Base-by-base conservation (phyloP, 805 yeast species). In the Ogataea trehaloabstinens region DNA sequence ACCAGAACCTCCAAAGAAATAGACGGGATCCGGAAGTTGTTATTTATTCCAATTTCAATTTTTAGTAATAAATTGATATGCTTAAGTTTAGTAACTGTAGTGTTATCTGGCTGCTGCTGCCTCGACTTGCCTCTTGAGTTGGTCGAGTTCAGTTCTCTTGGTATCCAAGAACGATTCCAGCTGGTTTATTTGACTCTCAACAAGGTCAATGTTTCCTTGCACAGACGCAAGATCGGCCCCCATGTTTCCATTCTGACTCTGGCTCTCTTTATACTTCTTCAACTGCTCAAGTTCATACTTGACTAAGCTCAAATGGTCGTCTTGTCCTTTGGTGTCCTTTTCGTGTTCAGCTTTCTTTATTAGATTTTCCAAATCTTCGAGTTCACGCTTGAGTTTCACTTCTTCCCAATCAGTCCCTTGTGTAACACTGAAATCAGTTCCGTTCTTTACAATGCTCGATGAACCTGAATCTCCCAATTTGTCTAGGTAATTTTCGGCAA, bases 341-440 rank as follows among this genome's bases (percentile, higher is more conserved):
- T 71, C 78, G 13, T 61, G 57, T 46, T 76, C 77, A 2, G 85
- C 82, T 41, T 75, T 72, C 6, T 64, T 68, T 40, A 85, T 73
- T 49, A 80, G 71, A n/a, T 68, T 63, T 51, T 89, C 95, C 34
- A 90, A 63, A 45, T 85, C 86, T 10, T 80, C 72, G 44, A 91
- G 69, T 57, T 89, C 91, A 35, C 90, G 76, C 63, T 80, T 80
- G 48, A 89, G 72, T 50, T 93, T 74, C 12, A 84, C 95, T 53
- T 84, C 88, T 60, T 90, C 97, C 95, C 97, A 88, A 55, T 89
- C 96, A 2, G 88, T 80, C n/a, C 82, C 89, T 51, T 76, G 75
- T 4, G 79, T 82, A 1, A 79, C 72, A 4, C 83, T 75, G 56
- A 84, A 83, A 57, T 86, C 90, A 0, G 89, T 80, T 5, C 88